Base-by-base conservation (phyloP, 768 basidiomycete genomes). In the Pleurotus cornucopiae region DNA sequence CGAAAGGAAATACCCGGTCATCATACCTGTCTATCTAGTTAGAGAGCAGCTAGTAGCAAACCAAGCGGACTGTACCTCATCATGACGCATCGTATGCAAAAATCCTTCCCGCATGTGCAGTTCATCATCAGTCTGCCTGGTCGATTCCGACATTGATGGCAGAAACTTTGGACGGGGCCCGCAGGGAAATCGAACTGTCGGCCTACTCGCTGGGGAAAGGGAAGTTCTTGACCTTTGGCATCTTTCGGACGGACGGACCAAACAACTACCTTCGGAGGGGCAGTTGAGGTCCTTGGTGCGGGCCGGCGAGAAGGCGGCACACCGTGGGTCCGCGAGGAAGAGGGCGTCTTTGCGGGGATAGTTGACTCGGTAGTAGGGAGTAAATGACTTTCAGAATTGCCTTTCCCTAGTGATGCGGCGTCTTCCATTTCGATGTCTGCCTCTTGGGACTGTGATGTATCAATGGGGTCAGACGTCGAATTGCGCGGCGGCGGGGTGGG, bases 1-100 rank as follows among this genome's bases (percentile, higher is more conserved):
- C 57, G 49, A 67, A 69, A 5, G 53, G 49, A 25, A 62, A 40
- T 12, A 53, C 26, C 13, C 54, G 52, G 2, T 64, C 62, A 5
- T 62, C 64, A 56, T 73, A 73, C 39, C 73, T 74, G 40, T 21
- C 30, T 26, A 26, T 55, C 41, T 23, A 13, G 53, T 14, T 13
- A 30, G 47, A 41, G 18, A 12, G 21, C 1, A 40, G 6, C 37
- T 26, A 40, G 13, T 34, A 20, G n/a, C 38, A 43, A 26, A 53
- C 3, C 7, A 25, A 40, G 21, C 12, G 38, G 20, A 5, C 43
- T 60, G 6, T 58, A 67, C 68, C 67, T 60, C 3, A 44, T 5
- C 3, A 54, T 25, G 5, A 63, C 40, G 54, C 66, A 67, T 6
- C 57, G 57, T 2, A 41, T 38, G 13, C 59, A 61, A 49, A 54